Base-by-base conservation (phyloP, 371 early-diverging fungal species). In the Lichtheimia corymbifera region DNA sequence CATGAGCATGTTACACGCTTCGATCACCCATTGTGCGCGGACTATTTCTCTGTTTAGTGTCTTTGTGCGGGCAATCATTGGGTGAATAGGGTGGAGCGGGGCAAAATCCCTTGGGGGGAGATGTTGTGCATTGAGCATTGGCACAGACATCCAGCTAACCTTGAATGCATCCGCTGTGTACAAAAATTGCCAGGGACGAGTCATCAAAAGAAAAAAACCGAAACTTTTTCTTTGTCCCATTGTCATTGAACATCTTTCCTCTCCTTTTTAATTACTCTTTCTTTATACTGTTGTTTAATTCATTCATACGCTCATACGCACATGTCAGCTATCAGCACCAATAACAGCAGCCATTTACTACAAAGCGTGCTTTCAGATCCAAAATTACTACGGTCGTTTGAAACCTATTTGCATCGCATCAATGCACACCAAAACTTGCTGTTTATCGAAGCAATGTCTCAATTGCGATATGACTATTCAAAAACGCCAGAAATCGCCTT, bases 361-460 rank as follows among this genome's bases (percentile, higher is more conserved):
- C 59, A 67, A 43, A 50, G 68, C 22, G 67, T 71, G 13, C 57
- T 77, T 11, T 61, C 68, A 45, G 67, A 74, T 47, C 74, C 74
- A 5, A 67, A 56, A 20, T 51, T 74, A 14, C 50, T 74, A 44
- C 50, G 58, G 3, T 63, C 67, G 9, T 77, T 77, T 52, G 78
- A 77, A 59, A 20, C 49, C 3, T 77, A 55, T 41, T 59, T 77
- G 12, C 62, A 51, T 13, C 54, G 62, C 17, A 63, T 45, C 12
- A 58, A 60, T 61, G 72, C 73, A n/a, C 68, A 75, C n/a, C 42
- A 56, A 45, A 66, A 77, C 50, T 35, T 80, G n/a, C 35, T 80
- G 7, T 80, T 80, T 45, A 67, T 77, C n/a, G 77, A 80, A 63
- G 74, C 77, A 17, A 59, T 77, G 55, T 56, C 72, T 41, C 76